Evolutionary conservation across 768 basidiomycete species (phyloP), one percentile per base, ranked within the genome.

Genomic region (Suillus clintonianus): DNA sequence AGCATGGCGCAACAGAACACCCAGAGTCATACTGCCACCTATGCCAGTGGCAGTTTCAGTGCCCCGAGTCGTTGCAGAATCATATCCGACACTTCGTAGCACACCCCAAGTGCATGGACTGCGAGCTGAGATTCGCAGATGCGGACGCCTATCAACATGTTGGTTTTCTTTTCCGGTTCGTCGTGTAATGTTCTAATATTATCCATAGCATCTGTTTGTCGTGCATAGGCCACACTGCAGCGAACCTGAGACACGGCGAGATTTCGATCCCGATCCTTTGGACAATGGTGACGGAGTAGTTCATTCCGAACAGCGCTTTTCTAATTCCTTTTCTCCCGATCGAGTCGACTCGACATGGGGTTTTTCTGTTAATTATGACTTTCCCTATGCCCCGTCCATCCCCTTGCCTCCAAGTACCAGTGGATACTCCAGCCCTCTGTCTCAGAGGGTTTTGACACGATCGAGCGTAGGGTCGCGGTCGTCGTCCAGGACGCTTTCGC

Each of bases 31-130:
- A 73, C 15, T 81, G 80, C 50, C 65, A 69, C 41, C 60, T 68
- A 4, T 85, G 83, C 66, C 74, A 72, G 10, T 74, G 76, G 61
- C 77, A 77, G 39, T 85, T 85, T 62, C 76, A 79, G 45, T 73
- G 74, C 15, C 57, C 70, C 2, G 76, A 78, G 27, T 68, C 73
- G 22, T 64, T 82, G 30, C 74, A 78, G 51, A 73, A 72, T 36
- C 84, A 85, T 64, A 81, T 80, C 67, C 71, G 64, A 22, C 72
- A 74, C 13, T 83, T 84, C 19, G 71, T 74, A 27, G 70, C 66
- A 19, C 85, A 85, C 69, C 82, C 85, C 3, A 80, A 78, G 60
- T 85, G 85, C 61, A 64, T 70, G 30, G 68, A 72, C 36, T 85
- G 84, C 59, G 68, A 72, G n/a, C 58, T 77, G 51, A 80, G 82